phyloP scores from a whole-genome alignment of 2,329 filamentous ascomycete genomes.

The Paramyrothecium sp. region DNA sequence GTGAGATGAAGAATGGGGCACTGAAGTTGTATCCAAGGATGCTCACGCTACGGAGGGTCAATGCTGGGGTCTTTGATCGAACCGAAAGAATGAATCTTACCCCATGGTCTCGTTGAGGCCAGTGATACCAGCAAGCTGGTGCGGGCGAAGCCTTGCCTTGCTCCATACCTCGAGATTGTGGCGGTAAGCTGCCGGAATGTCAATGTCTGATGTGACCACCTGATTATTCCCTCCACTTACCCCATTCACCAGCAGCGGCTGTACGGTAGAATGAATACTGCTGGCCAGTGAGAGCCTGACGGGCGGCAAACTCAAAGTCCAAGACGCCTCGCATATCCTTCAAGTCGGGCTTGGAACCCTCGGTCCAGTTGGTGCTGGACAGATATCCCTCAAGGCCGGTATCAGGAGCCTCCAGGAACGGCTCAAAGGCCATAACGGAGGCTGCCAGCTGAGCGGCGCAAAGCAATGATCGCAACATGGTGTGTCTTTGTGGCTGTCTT shows the following conservation, averaged over 20 bases:
- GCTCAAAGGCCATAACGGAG: conserved; percentile 23
- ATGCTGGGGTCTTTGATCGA: background rate
- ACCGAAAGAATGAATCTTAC: conserved; percentile 10
- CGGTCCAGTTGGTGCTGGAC: conserved; percentile 25
- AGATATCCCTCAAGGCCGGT: conserved; percentile 29
- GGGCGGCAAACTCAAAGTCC: conserved; percentile 49
- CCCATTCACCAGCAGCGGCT: conserved; percentile 47
- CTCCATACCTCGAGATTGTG: conserved; percentile 50
- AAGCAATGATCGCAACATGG: background rate
- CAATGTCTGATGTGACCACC: background rate
- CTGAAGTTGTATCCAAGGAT: conserved; percentile 46
- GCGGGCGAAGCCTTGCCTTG: conserved; percentile 41
- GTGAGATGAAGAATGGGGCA: conserved; percentile 48
- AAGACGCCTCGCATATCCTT: conserved; percentile 41
- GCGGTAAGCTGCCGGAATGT: conserved; percentile 32
- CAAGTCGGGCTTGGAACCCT: conserved; percentile 33
- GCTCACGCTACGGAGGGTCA: conserved; percentile 26
- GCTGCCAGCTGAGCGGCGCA: conserved; percentile 16
- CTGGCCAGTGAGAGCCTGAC: conserved; percentile 36
- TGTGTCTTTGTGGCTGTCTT: background rate
- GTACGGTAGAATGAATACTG: conserved; percentile 49
- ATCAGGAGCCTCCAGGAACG: conserved; percentile 32
- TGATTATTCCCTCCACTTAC: conserved; percentile 4
- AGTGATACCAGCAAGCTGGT: conserved; percentile 26
- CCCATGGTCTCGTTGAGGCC: conserved; percentile 30